Percentiles rank a stretch among this genome's conserved stretches.
Conservation (phyloP, 805 yeast species). For the Kuraishia floccosa region DNA sequence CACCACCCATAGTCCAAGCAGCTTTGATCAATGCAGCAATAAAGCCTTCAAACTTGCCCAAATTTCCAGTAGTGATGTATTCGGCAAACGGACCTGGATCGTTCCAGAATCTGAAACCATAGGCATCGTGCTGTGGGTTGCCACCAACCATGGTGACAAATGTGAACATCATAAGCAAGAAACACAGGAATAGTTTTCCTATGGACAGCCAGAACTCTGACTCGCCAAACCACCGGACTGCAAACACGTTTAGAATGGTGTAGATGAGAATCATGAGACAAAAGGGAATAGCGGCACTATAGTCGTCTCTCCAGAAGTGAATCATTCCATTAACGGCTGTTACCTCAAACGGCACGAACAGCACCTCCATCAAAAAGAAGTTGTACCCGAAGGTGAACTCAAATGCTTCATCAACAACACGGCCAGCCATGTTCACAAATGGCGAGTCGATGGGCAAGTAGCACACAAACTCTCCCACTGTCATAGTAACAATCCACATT, state of each 20-base stretch:
- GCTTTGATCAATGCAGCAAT: slow-evolving; percentile 28
- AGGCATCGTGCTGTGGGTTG: slow-evolving; percentile 29
- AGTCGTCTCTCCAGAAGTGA: slow-evolving; percentile 36
- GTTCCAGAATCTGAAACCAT: slow-evolving; percentile 21
- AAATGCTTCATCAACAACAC: slow-evolving; percentile 32
- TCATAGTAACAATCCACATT: slow-evolving; percentile 26
- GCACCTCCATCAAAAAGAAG: slow-evolving; percentile 34
- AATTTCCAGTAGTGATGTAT: slow-evolving; percentile 24
- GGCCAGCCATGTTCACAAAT: slow-evolving; percentile 31
- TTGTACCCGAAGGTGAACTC: slow-evolving; percentile 39
- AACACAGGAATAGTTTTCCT: slow-evolving; percentile 29
- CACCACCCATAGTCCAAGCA: slow-evolving; percentile 35
- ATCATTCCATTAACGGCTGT: slow-evolving; percentile 32
- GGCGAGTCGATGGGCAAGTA: slow-evolving; percentile 37
- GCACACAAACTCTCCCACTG: slow-evolving; percentile 36
- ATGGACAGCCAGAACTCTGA: slow-evolving; percentile 33
- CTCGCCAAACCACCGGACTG: slow-evolving; percentile 39
- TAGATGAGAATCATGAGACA: slow-evolving; percentile 27
- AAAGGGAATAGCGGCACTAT: slow-evolving; percentile 32
- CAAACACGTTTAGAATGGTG: slow-evolving; percentile 27
- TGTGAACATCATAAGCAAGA: slow-evolving; percentile 30
- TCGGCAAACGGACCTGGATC: slow-evolving; percentile 18
- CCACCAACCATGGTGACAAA: slow-evolving; percentile 42
- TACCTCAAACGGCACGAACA: slow-evolving; percentile 37
- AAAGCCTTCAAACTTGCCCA: slow-evolving; percentile 36